These are phyloP conservation scores for Leptodontidium sp. DNA, from an alignment of 2,329 filamentous ascomycete species.

Conservation along the genomic window DNA sequence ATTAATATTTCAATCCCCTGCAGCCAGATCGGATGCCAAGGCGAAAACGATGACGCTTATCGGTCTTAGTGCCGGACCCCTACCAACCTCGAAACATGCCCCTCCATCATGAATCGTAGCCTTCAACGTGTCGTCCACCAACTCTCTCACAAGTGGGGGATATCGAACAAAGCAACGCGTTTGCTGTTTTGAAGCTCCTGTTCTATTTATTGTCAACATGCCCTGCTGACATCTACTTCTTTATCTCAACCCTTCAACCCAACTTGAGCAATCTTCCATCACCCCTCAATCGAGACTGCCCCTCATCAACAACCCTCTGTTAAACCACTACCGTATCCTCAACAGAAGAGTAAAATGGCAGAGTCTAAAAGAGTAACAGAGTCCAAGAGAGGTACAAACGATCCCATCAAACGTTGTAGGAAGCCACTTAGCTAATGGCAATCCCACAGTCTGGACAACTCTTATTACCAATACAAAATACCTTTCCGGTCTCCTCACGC, in stretches of 20 bases:
- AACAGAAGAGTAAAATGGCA: slow-evolving; percentile 28
- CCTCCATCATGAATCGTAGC: slow-evolving; percentile 16
- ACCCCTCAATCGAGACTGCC: not conserved
- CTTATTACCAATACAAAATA: slow-evolving; percentile 87
- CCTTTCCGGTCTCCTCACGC: slow-evolving; percentile 81
- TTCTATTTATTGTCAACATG: not conserved
- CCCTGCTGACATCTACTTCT: not conserved
- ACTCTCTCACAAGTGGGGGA: not conserved
- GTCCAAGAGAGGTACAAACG: slow-evolving; percentile 42
- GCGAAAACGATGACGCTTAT: slow-evolving; percentile 16
- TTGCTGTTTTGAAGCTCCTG: not conserved
- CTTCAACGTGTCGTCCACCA: not conserved
- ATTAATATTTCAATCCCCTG: not conserved
- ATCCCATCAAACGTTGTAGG: not conserved
- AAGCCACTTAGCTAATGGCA: slow-evolving; percentile 7
- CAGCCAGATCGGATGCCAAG: slow-evolving; percentile 12
- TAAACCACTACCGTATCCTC: not conserved
- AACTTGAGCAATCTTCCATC: not conserved
- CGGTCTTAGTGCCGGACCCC: not conserved
- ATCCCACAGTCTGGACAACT: slow-evolving; percentile 78
- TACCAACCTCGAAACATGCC: slow-evolving; percentile 5
- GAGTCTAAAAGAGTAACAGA: slow-evolving; percentile 41
- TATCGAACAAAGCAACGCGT: not conserved
- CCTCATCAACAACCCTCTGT: not conserved
- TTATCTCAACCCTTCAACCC: not conserved